A percentile compares a stretch with the other conserved stretches of the same genome.
Conservation (phyloP, 305 asterid species). For the Solanum hybrid region DNA sequence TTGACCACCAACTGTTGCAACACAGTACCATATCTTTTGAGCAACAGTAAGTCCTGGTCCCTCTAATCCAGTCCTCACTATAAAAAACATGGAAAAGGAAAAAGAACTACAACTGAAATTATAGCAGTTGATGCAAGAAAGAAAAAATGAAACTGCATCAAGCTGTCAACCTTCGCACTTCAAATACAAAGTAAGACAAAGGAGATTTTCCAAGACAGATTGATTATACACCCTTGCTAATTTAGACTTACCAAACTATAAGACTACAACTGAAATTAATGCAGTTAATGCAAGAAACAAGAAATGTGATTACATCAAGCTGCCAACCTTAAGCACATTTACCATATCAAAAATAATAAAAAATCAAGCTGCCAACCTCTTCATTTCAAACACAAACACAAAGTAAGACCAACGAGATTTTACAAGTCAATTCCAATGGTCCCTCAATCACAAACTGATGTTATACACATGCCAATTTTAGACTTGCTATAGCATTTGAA, state of each 20-base stretch:
- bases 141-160: not conserved
- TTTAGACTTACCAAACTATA: not conserved
- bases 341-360: not conserved
- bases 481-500: not conserved
- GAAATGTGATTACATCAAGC: not conserved
- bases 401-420: not conserved
- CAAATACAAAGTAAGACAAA: not conserved
- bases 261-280: not conserved
- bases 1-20: slow-evolving; percentile 92
- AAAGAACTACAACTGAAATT: not conserved
- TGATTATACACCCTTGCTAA: not conserved
- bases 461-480: not conserved
- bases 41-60: slow-evolving; percentile 82
- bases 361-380: not conserved
- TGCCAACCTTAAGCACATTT: not conserved
- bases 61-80: slow-evolving; percentile 42
- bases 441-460: not conserved
- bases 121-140: not conserved
- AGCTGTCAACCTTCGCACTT: not conserved
- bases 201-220: not conserved
- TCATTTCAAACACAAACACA: not conserved
- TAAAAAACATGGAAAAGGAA: not conserved
- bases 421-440: not conserved
- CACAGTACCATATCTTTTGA: slow-evolving; percentile 85
- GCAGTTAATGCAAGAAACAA: not conserved